These are phyloP conservation scores for Chalciporus sphaerocephalus DNA, from an alignment of 768 basidiomycete species.

Conservation along the genomic window DNA sequence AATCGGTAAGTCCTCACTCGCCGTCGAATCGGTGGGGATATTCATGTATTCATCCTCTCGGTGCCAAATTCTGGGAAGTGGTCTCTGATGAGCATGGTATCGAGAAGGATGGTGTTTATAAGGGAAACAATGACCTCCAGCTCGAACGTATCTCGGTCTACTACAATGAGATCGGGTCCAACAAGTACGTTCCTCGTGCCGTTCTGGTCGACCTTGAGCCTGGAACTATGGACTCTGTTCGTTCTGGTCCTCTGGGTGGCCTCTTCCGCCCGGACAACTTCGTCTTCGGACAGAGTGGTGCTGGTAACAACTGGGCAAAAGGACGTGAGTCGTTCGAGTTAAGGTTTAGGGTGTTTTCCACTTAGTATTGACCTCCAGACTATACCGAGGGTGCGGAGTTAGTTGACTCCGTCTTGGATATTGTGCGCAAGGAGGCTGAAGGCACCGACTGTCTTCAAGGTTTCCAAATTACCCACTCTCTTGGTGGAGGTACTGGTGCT, in stretches of 20 bases:
- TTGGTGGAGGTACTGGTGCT: conserved; percentile 98
- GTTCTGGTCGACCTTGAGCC: conserved; percentile 97
- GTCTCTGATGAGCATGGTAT: conserved; percentile 98
- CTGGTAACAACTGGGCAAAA: conserved; percentile 99
- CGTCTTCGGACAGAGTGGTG: conserved; percentile 96
- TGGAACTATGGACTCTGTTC: conserved; percentile 92
- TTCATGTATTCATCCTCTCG: conserved; percentile 36
- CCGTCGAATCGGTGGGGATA: conserved; percentile 6
- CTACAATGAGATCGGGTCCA: conserved; percentile 92
- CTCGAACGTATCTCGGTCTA: conserved; percentile 97
- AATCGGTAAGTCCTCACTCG: conserved; percentile 65
- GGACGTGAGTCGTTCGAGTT: conserved; percentile 65
- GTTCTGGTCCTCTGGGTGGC: conserved; percentile 82
- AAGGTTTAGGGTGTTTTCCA: neutral
- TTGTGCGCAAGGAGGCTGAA: conserved; percentile 98
- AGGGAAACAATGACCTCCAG: conserved; percentile 91
- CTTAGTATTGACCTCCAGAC: conserved; percentile 29
- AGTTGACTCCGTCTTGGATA: conserved; percentile 96
- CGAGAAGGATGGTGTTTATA: conserved; percentile 88
- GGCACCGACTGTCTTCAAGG: conserved; percentile 96
- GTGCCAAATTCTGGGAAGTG: conserved; percentile 97
- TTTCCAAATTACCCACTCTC: conserved; percentile 99
- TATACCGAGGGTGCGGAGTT: conserved; percentile 97
- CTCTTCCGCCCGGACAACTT: conserved; percentile 99
- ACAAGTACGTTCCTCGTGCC: conserved; percentile 98